Evolutionary conservation across 805 yeast species (phyloP).

Genomic region (Saturnispora saitoi): DNA sequence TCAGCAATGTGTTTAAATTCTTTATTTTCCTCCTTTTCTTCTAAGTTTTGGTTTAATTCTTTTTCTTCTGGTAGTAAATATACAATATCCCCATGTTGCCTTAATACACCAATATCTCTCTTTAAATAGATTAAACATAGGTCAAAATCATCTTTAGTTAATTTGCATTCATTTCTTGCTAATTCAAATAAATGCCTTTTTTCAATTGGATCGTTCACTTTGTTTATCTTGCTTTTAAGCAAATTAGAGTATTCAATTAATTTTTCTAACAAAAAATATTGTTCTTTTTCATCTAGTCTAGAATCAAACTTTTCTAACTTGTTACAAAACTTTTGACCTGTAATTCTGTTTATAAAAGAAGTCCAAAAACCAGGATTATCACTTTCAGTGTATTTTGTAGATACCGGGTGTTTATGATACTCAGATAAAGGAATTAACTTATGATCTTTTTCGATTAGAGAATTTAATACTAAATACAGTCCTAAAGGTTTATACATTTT

Average conservation of each 20-base stretch:
- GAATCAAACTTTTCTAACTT: slow-evolving; percentile 12
- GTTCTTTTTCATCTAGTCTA: slow-evolving; percentile 12
- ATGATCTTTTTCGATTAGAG: slow-evolving; percentile 18
- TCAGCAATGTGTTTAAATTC: slow-evolving; percentile 21
- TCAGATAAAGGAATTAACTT: slow-evolving; percentile 18
- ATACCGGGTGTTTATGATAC: slow-evolving; percentile 9
- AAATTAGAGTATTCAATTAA: slow-evolving; percentile 11
- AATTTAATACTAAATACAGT: slow-evolving; percentile 20
- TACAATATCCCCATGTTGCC: background rate
- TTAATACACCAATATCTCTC: slow-evolving; percentile 12
- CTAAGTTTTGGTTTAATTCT: background rate
- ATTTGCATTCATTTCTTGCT: background rate
- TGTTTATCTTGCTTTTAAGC: background rate
- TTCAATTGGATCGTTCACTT: slow-evolving; percentile 13
- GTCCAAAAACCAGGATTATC: background rate
- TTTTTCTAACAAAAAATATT: slow-evolving; percentile 15
- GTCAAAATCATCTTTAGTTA: slow-evolving; percentile 17
- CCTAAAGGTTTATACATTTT: slow-evolving; percentile 19
- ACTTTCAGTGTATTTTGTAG: background rate
- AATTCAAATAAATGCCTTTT: slow-evolving; percentile 12
- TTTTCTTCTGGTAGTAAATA: background rate
- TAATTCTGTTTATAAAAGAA: slow-evolving; percentile 8
- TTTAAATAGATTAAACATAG: slow-evolving; percentile 19
- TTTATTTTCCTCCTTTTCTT: slow-evolving; percentile 9
- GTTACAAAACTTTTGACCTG: slow-evolving; percentile 1